phyloP scores from a whole-genome alignment of 208 protist genomes.

The Trypanosoma scelopori region DNA sequence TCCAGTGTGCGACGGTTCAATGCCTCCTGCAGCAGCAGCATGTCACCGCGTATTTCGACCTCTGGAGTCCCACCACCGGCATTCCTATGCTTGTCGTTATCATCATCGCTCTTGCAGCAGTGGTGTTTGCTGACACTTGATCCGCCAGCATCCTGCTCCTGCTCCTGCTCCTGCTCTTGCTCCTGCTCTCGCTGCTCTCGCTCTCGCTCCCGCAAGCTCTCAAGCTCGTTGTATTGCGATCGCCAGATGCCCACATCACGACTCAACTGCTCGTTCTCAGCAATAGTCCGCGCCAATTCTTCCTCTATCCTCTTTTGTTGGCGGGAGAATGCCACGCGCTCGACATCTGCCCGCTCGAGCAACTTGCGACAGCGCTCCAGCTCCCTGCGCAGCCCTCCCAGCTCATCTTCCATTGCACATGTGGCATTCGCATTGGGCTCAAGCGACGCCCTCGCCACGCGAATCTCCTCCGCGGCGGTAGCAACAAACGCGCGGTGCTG shows the following conservation, averaged over 20 bases:
- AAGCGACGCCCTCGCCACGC: background rate
- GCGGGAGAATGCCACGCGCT: background rate
- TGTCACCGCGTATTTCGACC: background rate
- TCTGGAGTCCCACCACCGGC: background rate
- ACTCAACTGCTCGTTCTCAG: slow-evolving; percentile 4
- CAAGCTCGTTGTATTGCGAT: background rate
- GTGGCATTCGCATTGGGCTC: background rate
- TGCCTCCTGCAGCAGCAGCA: background rate
- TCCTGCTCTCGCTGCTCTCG: background rate
- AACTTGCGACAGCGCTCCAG: background rate
- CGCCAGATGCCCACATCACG: background rate
- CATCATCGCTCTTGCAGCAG: background rate
- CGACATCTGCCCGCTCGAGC: background rate
- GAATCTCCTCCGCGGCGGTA: slow-evolving; percentile 14
- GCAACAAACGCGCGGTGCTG: slow-evolving; percentile 25
- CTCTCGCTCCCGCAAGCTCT: background rate
- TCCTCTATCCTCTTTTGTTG: slow-evolving; percentile 4
- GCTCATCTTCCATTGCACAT: slow-evolving; percentile 14
- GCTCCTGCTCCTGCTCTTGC: background rate
- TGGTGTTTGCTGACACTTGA: no score
- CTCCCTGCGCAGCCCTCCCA: slow-evolving; percentile 13
- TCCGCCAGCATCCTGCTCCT: background rate
- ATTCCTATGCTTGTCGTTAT: background rate
- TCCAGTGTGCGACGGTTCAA: slow-evolving; percentile 3
- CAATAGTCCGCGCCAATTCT: slow-evolving; percentile 4